These are phyloP conservation scores for Vitis vinifera DNA, from an alignment of 164 flowering plant species.

Conservation along the genomic window DNA sequence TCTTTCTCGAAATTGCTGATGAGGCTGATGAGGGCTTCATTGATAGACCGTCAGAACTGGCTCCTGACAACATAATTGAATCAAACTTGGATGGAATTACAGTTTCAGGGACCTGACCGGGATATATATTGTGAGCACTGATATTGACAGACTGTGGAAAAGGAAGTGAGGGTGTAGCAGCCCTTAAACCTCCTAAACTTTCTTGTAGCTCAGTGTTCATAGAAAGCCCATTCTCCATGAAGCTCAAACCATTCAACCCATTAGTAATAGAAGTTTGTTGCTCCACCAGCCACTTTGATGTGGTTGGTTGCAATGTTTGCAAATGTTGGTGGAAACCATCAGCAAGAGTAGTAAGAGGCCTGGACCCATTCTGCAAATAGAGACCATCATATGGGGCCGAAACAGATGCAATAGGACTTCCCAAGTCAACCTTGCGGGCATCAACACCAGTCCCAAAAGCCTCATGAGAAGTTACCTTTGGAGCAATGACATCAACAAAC, in stretches of 20 bases:
- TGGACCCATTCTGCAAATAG: conserved; percentile 8
- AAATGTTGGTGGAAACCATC: conserved; percentile 28
- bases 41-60: conserved; percentile 20
- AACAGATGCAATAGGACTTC: conserved; percentile 18
- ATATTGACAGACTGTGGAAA: conserved; percentile 36
- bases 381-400: conserved; percentile 30
- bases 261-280: conserved; percentile 41
- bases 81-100: conserved; percentile 45
- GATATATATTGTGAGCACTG: conserved; percentile 16
- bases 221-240: conserved; percentile 49
- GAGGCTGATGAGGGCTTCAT: conserved; percentile 28
- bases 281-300: conserved; percentile 51
- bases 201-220: conserved; percentile 36
- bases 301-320: conserved; percentile 35
- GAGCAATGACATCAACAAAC: conserved; percentile 29
- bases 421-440: conserved; percentile 30
- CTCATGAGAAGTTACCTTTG: conserved; percentile 30
- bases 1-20: conserved; percentile 40
- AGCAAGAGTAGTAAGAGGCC: conserved; percentile 14
- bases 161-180: conserved; percentile 32
- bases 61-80: conserved; percentile 38
- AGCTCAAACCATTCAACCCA: conserved; percentile 47
- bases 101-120: conserved; percentile 36
- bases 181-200: conserved; percentile 24
- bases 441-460: conserved; percentile 27